These are phyloP conservation scores for Cladosporium halotolerans DNA, from an alignment of 2,329 filamentous ascomycete species.

Conservation along the genomic window DNA sequence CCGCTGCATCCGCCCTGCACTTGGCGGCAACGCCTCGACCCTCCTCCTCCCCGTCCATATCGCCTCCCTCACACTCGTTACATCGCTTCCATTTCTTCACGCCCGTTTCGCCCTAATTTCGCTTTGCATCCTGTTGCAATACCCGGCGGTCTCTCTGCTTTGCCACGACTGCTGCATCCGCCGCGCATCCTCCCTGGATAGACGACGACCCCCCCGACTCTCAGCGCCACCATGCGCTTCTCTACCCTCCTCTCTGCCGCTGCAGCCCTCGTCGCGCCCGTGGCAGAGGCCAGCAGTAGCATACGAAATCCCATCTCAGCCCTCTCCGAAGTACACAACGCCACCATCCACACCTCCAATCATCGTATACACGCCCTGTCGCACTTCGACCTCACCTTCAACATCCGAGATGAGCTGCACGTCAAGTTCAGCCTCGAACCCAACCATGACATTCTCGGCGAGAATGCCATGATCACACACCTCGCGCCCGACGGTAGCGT, in stretches of 20 bases:
- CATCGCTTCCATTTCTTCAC: not conserved
- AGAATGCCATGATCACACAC: conserved; percentile 68
- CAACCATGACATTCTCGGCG: conserved; percentile 80
- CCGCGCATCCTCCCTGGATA: not conserved
- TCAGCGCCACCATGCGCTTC: conserved; percentile 16
- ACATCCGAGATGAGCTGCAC: conserved; percentile 58
- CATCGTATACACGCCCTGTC: conserved; percentile 74
- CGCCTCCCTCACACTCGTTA: conserved; percentile 6
- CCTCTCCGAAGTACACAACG: conserved; percentile 66
- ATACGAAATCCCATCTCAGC: conserved; percentile 71
- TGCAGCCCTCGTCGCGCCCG: conserved; percentile 16
- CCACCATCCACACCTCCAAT: conserved; percentile 70
- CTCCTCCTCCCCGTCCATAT: not conserved
- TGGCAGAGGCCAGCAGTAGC: conserved; percentile 46
- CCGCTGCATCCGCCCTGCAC: conserved; percentile 2
- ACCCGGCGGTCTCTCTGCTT: not conserved
- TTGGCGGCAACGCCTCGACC: conserved; percentile 3
- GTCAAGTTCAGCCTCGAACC: conserved; percentile 79
- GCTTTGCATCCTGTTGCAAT: not conserved
- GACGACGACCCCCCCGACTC: not conserved
- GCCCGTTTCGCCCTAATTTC: not conserved
- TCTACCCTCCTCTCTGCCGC: conserved; percentile 16
- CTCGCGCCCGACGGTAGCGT: conserved; percentile 66
- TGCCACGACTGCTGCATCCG: not conserved
- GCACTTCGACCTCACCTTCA: conserved; percentile 78